These are phyloP conservation scores for Pythium sp. DNA, from an alignment of 352 stramenopile species.

Conservation along the genomic window DNA sequence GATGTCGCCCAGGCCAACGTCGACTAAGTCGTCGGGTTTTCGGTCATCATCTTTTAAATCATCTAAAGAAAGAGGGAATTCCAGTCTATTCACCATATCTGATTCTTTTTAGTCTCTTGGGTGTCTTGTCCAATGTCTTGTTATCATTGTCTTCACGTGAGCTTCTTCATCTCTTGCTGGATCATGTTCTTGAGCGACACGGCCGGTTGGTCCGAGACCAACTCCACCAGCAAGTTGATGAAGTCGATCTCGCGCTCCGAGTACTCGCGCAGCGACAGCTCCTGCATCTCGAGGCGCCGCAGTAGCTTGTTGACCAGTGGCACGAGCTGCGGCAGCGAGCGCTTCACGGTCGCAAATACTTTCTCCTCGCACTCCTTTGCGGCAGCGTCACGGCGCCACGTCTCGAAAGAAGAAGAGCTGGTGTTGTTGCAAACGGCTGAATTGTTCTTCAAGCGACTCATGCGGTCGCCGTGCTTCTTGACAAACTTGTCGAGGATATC, in stretches of 20 bases:
- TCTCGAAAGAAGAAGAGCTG: not conserved
- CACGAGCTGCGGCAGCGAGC: constrained; percentile 59
- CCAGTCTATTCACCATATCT: not conserved
- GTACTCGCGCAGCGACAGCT: constrained; percentile 68
- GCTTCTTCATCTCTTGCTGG: constrained; percentile 61
- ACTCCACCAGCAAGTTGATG: constrained; percentile 74
- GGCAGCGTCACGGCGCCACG: constrained; percentile 41
- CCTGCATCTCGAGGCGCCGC: constrained; percentile 66
- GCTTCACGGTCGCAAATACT: constrained; percentile 53
- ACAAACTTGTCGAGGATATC: constrained; percentile 78
- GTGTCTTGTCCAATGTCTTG: not conserved
- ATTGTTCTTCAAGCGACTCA: constrained; percentile 38
- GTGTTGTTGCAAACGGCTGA: constrained; percentile 4
- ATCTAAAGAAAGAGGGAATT: constrained; percentile 38
- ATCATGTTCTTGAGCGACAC: constrained; percentile 69
- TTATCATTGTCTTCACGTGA: constrained; percentile 15
- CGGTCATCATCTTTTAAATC: constrained; percentile 10
- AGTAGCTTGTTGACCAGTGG: constrained; percentile 69
- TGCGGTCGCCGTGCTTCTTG: constrained; percentile 73
- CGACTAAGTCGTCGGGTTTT: constrained; percentile 62
- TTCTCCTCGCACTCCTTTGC: constrained; percentile 55
- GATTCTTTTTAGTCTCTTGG: not conserved
- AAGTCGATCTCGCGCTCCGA: constrained; percentile 77
- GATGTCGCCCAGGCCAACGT: constrained; percentile 88
- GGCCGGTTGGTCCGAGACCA: constrained; percentile 70